Evolutionary conservation across 306 rosid genomes (phyloP), one percentile per base, ranked within the genome.

Genomic region (Rubus parviflorus): DNA sequence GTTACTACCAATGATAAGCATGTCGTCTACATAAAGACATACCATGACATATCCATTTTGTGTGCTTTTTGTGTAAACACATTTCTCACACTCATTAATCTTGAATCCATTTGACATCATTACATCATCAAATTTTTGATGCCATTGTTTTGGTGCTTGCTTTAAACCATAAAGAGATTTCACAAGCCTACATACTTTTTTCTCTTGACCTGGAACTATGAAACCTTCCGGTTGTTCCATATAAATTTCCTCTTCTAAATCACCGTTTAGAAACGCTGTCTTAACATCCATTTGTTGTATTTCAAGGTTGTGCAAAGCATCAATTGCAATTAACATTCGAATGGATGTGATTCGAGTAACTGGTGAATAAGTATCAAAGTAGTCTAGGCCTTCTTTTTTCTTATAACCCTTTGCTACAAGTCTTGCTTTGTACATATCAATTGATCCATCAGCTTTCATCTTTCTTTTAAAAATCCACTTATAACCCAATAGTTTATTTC

Each of bases 281-380:
- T 66, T 66, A 1, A 66, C 25, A 41, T 66, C 71, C 15, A 19
- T 66, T 66, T 66, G 51, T 2, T 66, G 71, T 15, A 66, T 66
- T 66, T 66, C 49, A 15, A 66, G 7, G 3, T 66, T 19, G 3
- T 41, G 10, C 1, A 66, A 1, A 3, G 51, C 22, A 1, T 3
- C 25, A 0, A 66, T 38, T 0, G 48, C 14, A 19, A 16, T 66
- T 8, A 66, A 66, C 16, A 7, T 19, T 0, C 70, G 3, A 1
- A 66, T 66, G 1, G 70, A 38, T 4, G 25, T 66, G 5, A 63
- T 63, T 63, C 45, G 35, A 1, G 46, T 35, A 0, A 63, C 22
- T 2, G 68, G 46, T 0, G 68, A 30, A 15, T 63, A 63, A 1
- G n/a, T 63, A 2, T 63, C 43, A 6, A 63, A 61, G 67, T 8